Evolutionary conservation across 352 stramenopile species (phyloP).

Genomic region (Globisporangium recalcitrans): DNA sequence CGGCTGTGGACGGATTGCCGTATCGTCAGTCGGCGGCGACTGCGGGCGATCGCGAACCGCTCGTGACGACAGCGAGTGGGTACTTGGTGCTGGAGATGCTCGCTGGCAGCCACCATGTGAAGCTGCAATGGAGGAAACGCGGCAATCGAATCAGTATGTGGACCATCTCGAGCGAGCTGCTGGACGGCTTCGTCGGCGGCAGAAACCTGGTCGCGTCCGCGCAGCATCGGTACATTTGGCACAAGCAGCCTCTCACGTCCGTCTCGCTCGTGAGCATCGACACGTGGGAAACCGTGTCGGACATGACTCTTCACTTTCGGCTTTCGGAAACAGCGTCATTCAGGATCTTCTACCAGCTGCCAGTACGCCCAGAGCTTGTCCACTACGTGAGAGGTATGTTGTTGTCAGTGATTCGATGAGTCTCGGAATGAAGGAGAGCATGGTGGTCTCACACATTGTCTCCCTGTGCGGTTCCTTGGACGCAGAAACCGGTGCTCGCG

Average conservation of each 20-base stretch:
- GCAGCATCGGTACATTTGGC: conserved; percentile 65
- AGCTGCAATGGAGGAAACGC: conserved; percentile 71
- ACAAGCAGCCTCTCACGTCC: conserved; percentile 45
- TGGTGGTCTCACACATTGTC: background rate
- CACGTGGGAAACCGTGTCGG: conserved; percentile 48
- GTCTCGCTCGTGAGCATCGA: conserved; percentile 37
- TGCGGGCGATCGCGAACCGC: conserved; percentile 51
- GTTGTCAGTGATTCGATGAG: background rate
- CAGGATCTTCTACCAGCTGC: conserved; percentile 72
- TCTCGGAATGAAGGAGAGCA: background rate
- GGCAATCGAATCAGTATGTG: conserved; percentile 44
- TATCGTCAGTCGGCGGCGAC: conserved; percentile 67
- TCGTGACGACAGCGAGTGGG: conserved; percentile 49
- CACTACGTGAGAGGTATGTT: conserved; percentile 43
- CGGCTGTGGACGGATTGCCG: conserved; percentile 42
- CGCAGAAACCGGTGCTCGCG: conserved; percentile 41
- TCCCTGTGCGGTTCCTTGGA: conserved; percentile 10
- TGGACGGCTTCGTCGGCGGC: conserved; percentile 68
- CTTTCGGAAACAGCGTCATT: conserved; percentile 41
- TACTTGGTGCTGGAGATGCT: conserved; percentile 52
- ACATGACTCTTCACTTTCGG: conserved; percentile 51
- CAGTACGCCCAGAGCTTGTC: conserved; percentile 50
- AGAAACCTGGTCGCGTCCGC: conserved; percentile 57
- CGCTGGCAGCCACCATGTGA: conserved; percentile 38
- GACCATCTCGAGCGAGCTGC: conserved; percentile 47